Evolutionary conservation across 441 rosid species (phyloP).

Genomic region (Macaranga tanarius): DNA sequence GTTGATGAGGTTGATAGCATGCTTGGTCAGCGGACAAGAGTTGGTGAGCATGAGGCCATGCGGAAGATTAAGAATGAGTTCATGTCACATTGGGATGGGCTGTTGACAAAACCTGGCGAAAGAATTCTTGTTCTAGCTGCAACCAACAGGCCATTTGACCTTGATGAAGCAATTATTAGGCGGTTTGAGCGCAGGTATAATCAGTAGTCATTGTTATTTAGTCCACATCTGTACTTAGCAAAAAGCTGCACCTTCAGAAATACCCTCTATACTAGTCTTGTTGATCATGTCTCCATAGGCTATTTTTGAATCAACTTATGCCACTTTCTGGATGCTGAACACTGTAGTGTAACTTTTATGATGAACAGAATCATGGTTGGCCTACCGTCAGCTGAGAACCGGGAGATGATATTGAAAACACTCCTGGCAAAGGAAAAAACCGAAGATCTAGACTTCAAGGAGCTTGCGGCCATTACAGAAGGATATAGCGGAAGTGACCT

Average conservation of each 20-base stretch:
- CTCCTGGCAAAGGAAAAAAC: conserved; percentile 78
- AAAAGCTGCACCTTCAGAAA: not conserved
- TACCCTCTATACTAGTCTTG: not conserved
- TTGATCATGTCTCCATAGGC: not conserved
- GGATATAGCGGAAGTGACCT: conserved; percentile 97
- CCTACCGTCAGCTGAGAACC: conserved; percentile 73
- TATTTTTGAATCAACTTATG: not conserved
- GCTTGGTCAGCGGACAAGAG: conserved; percentile 94
- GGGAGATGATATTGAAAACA: conserved; percentile 85
- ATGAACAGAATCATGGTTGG: conserved; percentile 84
- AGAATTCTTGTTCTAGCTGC: conserved; percentile 97
- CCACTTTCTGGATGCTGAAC: not conserved
- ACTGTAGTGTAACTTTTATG: conserved; percentile 5
- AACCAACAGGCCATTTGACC: conserved; percentile 97
- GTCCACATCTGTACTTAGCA: not conserved
- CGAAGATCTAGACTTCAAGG: conserved; percentile 74
- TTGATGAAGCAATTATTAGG: conserved; percentile 98
- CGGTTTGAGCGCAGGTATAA: conserved; percentile 89
- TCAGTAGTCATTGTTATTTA: not conserved
- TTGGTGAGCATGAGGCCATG: conserved; percentile 99
- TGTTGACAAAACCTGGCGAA: conserved; percentile 73
- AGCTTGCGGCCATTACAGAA: conserved; percentile 84
- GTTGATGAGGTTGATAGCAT: conserved; percentile 99
- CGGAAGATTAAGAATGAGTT: conserved; percentile 95
- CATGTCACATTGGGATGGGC: conserved; percentile 99